Percentiles rank a stretch among this genome's conserved stretches.
phyloP scores from a whole-genome alignment of 139 green algal genomes.

The Parachlorella kessleri region DNA sequence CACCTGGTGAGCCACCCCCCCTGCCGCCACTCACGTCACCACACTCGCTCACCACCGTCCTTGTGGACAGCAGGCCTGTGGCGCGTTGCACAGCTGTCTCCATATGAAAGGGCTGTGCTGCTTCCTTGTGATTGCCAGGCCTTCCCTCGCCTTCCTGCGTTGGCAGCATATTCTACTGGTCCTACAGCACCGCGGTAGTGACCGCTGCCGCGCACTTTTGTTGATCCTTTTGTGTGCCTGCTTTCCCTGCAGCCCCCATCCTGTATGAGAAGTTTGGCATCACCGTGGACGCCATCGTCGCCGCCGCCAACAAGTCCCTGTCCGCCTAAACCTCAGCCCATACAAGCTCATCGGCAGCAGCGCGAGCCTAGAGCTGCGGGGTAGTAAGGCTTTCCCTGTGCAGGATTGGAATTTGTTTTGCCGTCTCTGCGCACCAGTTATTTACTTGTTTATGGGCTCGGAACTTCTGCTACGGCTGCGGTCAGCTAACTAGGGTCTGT shows the following conservation, averaged over 20 bases:
- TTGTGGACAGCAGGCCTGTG: neutral
- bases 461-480: no score
- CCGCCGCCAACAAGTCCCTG: constrained; percentile 72
- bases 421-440: no score
- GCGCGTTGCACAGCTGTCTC: no score
- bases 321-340: constrained; percentile 10
- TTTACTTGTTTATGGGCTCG: no score
- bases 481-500: no score
- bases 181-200: no score
- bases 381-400: no score
- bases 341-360: neutral
- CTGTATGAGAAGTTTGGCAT: constrained; percentile 96
- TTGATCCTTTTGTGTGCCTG: neutral
- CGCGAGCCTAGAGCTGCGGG: no score
- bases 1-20: constrained; percentile 62
- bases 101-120: neutral
- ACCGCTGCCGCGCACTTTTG: no score
- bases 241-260: constrained; percentile 43
- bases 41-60: neutral
- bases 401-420: no score
- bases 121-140: neutral
- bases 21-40: neutral
- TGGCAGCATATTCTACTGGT: no score
- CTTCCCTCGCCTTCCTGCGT: no score
- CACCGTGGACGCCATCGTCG: constrained; percentile 66